Percentiles rank a stretch among this genome's conserved stretches.
Evolutionary conservation across 768 basidiomycete genomes (phyloP).

Genomic region (Podaxis mareebaensis): DNA sequence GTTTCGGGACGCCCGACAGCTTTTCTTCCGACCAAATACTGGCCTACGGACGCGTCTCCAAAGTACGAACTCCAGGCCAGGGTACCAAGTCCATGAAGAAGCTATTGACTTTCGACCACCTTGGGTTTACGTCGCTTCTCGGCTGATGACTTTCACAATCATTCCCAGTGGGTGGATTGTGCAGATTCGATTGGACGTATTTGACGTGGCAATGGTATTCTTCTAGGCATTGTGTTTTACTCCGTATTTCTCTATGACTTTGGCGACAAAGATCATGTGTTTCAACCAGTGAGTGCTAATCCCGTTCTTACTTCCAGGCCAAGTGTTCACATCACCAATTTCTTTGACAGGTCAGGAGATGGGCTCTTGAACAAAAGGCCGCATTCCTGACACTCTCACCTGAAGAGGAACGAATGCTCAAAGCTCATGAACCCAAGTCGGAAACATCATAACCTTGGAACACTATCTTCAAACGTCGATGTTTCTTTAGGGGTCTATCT

Average conservation of each 20-base stretch:
- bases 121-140: slow-evolving; percentile 57
- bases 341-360: slow-evolving; percentile 51
- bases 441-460: background rate
- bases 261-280: slow-evolving; percentile 72
- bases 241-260: slow-evolving; percentile 65
- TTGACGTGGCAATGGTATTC: background rate
- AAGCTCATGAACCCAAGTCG: slow-evolving; percentile 12
- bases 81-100: slow-evolving; percentile 14
- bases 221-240: slow-evolving; percentile 54
- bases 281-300: slow-evolving; percentile 52
- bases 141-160: slow-evolving; percentile 51
- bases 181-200: background rate
- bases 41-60: background rate
- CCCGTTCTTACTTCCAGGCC: slow-evolving; percentile 15
- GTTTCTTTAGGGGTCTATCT: background rate
- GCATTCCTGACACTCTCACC: slow-evolving; percentile 60
- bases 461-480: background rate
- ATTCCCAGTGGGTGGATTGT: slow-evolving; percentile 51
- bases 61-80: background rate
- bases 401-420: slow-evolving; percentile 48
- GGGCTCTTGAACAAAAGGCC: slow-evolving; percentile 49
- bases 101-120: slow-evolving; percentile 55
- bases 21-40: background rate
- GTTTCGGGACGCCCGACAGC: slow-evolving; percentile 1
- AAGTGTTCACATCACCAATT: background rate